Evolutionary conservation across 305 asterid species (phyloP), one percentile per base, ranked within the genome.

Genomic region (Rubia peregrina): DNA sequence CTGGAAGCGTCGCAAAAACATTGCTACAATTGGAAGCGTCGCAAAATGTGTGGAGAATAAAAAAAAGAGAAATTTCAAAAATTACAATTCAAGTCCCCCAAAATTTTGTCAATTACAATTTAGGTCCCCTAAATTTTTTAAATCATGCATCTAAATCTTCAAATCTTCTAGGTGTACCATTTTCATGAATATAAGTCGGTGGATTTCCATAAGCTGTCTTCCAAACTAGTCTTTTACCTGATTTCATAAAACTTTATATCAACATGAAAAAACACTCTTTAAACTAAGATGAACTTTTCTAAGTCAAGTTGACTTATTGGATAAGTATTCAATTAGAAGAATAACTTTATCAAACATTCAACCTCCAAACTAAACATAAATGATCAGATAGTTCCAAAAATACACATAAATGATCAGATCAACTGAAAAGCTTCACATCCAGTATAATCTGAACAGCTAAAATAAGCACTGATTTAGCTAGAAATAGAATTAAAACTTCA

Each of bases 181-280:
- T 69, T 69, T 69, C 73, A 14, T 69, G 73, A 38, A 69, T 12
- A 14, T 40, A 69, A 17, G 44, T 69, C 0, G 73, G 66, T 8
- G 73, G 73, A 12, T 69, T 69, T 26, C 65, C 73, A 41, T 69
- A 69, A 21, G 17, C 73, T 69, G 10, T 16, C 42, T 69, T 24
- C 26, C 26, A 24, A 24, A 24, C 26, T 6, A n/a, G 24, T 7
- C 60, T 7, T 53, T 17, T n/a, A n/a, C 11, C 22, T 0, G 11
- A n/a, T 53, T n/a, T 2, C 60, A 53, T 53, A n/a, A 48, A 48
- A 5, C 19, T 13, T 3, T 7, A 48, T 48, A 17, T 6, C 7
- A n/a, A n/a, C 7, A 51, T 21, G 2, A 4, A 17, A 53, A 53
- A 22, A 53, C 60, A 53, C 24, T 17, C 7, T 53, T 53, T 21